Evolutionary conservation across 208 protist genomes (phyloP).

Genomic region (Novymonas esmeraldas): DNA sequence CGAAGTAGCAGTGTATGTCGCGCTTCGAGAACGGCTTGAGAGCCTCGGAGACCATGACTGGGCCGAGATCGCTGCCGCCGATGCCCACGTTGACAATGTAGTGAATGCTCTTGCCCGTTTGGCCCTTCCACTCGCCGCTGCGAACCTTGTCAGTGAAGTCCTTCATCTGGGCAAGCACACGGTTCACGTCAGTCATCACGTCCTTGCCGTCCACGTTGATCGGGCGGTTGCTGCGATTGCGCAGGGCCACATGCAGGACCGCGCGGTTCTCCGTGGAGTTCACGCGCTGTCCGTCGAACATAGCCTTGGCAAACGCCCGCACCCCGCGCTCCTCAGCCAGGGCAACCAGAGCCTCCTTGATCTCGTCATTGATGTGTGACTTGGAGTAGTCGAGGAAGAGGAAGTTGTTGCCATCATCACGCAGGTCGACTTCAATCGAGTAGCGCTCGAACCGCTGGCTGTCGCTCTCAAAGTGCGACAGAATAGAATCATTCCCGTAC

Average conservation of each 20-base stretch:
- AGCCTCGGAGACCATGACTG: constrained; percentile 95
- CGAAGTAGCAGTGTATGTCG: constrained; percentile 89
- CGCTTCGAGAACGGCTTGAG: constrained; percentile 89
- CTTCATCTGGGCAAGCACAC: constrained; percentile 94
- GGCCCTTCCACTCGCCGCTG: constrained; percentile 93
- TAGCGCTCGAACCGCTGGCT: constrained; percentile 68
- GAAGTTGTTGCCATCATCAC: constrained; percentile 68
- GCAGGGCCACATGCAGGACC: constrained; percentile 96
- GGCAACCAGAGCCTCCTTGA: constrained; percentile 83
- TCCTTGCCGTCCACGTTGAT: constrained; percentile 94
- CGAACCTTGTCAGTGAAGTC: constrained; percentile 88
- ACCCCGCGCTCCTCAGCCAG: constrained; percentile 87
- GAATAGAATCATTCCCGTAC: constrained; percentile 60
- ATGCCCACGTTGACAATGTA: constrained; percentile 98
- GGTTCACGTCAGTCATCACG: constrained; percentile 94
- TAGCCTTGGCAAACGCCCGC: constrained; percentile 67
- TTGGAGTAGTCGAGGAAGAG: constrained; percentile 97
- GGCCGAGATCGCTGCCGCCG: constrained; percentile 96
- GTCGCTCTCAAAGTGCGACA: constrained; percentile 70
- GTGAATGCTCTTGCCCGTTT: constrained; percentile 93
- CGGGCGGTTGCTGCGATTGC: constrained; percentile 90
- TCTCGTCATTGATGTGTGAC: constrained; percentile 94
- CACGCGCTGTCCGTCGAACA: constrained; percentile 96
- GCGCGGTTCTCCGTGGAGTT: constrained; percentile 95
- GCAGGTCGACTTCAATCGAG: constrained; percentile 67